Base-by-base conservation (phyloP, 768 basidiomycete species). In the Mycena olivaceomarginata region DNA sequence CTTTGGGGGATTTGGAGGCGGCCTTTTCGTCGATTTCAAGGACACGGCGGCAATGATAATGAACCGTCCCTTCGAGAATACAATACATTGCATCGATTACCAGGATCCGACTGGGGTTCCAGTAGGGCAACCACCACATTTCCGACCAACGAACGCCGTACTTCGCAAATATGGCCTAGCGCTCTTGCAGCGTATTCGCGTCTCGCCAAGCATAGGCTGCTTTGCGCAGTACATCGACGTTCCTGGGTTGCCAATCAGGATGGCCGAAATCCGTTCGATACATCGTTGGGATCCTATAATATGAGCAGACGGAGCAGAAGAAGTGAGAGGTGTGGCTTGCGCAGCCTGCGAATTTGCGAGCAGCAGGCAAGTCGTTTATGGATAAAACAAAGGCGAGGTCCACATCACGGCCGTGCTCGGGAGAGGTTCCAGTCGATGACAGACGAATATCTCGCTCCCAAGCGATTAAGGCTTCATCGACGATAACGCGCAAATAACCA, bases 81-180 rank as follows among this genome's bases (percentile, higher is more conserved):
- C 76, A 80, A 69, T 86, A 85, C 85, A 86, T 86, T 0, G 83
- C 72, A 56, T 86, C 83, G 22, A 85, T 72, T 25, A 84, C 77
- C 9, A 79, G 76, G 74, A 80, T 80, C 5, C 75, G 67, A 2
- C 77, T 67, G 0, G 85, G 82, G 56, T 84, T 76, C 71, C 80
- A 86, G 64, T 86, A 85, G 1, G 83, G 81, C 0, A 86, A 77
- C 0, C 82, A 75, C 56, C 80, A 74, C 6, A 83, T 70, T 66
- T 80, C 77, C 6, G 80, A 83, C 81, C 81, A 84, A 12, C 80
- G 81, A 3, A 82, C 72, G 5, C 81, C 82, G 60, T 77, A 63
- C 37, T 62, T 31, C 41, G 71, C 40, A 51, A 66, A 79, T 62
- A 83, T 68, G 16, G 40, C 70, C 15, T 74, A 75, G 5, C 79